These are phyloP conservation scores for Sextonia rubra DNA, from an alignment of 164 flowering plant genomes.

Conservation along the genomic window DNA sequence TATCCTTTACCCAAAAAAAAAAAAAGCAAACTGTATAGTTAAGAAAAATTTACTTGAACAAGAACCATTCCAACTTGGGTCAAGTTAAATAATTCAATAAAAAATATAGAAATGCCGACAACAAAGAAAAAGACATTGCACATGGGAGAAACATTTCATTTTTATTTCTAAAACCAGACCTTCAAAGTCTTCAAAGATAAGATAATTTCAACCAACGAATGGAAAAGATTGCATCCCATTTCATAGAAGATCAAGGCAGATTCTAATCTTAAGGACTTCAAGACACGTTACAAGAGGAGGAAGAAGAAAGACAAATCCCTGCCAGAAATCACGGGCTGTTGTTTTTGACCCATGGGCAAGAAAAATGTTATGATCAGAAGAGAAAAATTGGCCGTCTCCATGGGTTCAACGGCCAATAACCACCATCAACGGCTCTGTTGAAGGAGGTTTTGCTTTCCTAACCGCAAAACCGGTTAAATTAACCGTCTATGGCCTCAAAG, in stretches of 20 bases:
- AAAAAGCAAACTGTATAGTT: too few species aligned
- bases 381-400: neutral
- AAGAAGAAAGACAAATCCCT: neutral
- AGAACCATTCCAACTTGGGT: too few species aligned
- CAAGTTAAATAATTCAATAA: too few species aligned
- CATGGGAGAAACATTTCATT: too few species aligned
- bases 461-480: neutral
- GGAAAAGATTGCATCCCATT: neutral
- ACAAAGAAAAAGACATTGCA: too few species aligned
- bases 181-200: neutral
- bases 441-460: neutral
- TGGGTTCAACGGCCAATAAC: neutral
- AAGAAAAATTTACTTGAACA: too few species aligned
- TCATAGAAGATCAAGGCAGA: neutral
- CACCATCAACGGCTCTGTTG: constrained; percentile 8
- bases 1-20: too few species aligned
- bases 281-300: neutral
- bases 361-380: neutral
- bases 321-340: constrained; percentile 1
- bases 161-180: too few species aligned
- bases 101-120: too few species aligned
- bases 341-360: neutral
- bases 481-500: too few species aligned
- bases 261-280: neutral
- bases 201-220: neutral